Percentiles rank a stretch among this genome's conserved stretches.
These are phyloP conservation scores for Pascua guehoae DNA, from an alignment of 1,284 basidiomycete species.

Conservation along the genomic window DNA sequence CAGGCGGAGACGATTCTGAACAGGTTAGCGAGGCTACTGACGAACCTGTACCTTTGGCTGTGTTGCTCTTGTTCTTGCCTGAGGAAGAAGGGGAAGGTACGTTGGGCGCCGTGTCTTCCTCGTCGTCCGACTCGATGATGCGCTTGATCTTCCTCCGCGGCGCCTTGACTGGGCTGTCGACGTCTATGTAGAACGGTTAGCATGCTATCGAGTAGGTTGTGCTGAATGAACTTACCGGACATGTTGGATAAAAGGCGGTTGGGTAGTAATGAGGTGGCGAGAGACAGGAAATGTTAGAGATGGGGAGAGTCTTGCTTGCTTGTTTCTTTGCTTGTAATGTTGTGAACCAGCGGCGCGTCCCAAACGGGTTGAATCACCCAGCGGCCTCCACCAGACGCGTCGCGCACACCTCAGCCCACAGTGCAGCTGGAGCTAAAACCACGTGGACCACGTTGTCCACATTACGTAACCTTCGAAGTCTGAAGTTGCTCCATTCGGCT, in stretches of 20 bases:
- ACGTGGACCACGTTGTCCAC: too few species aligned
- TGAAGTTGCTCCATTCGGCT: too few species aligned
- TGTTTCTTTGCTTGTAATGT: too few species aligned
- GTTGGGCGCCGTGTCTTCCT: slow-evolving; percentile 44
- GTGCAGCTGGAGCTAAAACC: too few species aligned
- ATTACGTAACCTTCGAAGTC: too few species aligned
- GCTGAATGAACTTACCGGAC: slow-evolving; percentile 9
- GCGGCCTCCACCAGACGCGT: too few species aligned
- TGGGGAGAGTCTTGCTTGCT: too few species aligned
- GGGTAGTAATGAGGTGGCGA: too few species aligned
- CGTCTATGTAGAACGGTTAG: slow-evolving; percentile 16
- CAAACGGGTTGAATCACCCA: too few species aligned
- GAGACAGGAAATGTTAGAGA: too few species aligned
- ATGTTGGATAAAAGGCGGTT: slow-evolving; percentile 1
- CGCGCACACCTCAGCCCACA: too few species aligned
- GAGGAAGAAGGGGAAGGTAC: not conserved
- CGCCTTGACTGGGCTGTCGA: slow-evolving; percentile 24
- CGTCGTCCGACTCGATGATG: slow-evolving; percentile 65
- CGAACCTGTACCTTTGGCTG: slow-evolving; percentile 5
- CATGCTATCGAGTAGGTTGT: not conserved
- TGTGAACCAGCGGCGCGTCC: too few species aligned
- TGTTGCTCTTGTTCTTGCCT: slow-evolving; percentile 4
- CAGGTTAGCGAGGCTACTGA: slow-evolving; percentile 1
- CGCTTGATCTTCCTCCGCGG: slow-evolving; percentile 57
- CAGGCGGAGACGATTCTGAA: slow-evolving; percentile 29